Evolutionary conservation across 1,284 basidiomycete genomes (phyloP).

Genomic region (Cryptococcus sp.): DNA sequence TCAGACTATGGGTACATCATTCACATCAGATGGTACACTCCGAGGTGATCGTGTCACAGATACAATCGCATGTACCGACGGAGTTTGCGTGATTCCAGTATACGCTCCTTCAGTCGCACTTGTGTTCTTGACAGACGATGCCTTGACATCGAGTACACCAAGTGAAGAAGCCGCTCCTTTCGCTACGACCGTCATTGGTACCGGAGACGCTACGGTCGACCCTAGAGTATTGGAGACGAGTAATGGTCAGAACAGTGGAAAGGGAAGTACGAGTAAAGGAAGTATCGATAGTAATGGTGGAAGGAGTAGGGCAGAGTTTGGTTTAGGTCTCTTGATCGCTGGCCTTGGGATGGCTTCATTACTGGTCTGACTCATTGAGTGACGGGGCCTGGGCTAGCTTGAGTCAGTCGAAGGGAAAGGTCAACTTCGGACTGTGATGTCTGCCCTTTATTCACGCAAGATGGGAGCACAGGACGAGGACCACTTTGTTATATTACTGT

Average conservation of each 20-base stretch:
- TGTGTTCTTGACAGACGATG: constrained; percentile 60
- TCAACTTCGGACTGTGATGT: too few relatives aligned
- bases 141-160: constrained; percentile 49
- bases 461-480: too few relatives aligned
- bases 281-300: background rate
- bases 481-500: too few relatives aligned
- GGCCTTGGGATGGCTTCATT: too few relatives aligned
- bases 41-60: constrained; percentile 54
- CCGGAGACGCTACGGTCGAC: constrained; percentile 40
- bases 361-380: too few relatives aligned
- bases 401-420: too few relatives aligned
- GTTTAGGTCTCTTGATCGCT: background rate
- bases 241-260: constrained; percentile 39
- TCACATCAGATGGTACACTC: constrained; percentile 62
- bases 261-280: background rate
- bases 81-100: constrained; percentile 59
- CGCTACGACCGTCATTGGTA: constrained; percentile 50
- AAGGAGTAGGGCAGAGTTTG: background rate
- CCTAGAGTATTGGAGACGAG: constrained; percentile 39
- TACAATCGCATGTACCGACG: constrained; percentile 55
- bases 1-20: constrained; percentile 64
- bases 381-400: too few relatives aligned
- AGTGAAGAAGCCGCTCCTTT: constrained; percentile 53
- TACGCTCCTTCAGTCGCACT: constrained; percentile 68
- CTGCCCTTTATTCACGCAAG: too few relatives aligned